Evolutionary conservation across 2,329 filamentous ascomycete genomes (phyloP), one percentile per base, ranked within the genome.

Genomic region (Penicillium sumatraense): DNA sequence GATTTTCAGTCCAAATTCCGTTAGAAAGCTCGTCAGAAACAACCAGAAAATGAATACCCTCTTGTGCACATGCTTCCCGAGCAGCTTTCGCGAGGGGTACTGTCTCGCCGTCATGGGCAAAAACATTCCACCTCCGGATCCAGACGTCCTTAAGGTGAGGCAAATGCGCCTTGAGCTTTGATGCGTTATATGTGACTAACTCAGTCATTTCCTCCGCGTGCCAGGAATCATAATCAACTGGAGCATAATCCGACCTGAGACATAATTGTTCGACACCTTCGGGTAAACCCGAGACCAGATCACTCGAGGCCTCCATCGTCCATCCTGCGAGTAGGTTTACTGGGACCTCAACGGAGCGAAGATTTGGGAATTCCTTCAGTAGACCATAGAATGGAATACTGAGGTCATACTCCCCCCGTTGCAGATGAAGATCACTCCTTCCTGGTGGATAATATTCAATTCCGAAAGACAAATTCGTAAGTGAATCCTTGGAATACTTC

Each of bases 381-480:
- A 54, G 36, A 33, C 51, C 38, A 45, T 54, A 44, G 23, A 54
- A 54, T 49, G 51, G 51, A 7, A 18, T 27, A 23, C 16, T 54
- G 27, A 54, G 51, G 16, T 50, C 38, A 11, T 36, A 16, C 36
- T 54, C 51, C 44, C 46, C 51, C 27, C 18, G 18, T n/a, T 49
- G 13, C 4, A 54, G 51, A 13, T 27, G 20, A 29, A 54, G 13
- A 21, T 49, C 40, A 45, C 38, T 26, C 20, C 18, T 44, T 20
- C 26, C 20, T 13, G 51, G 45, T 54, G 51, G 51, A 40, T 26
- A 54, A 21, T 45, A 54, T 23, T 54, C 51, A 11, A 54, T 45
- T 14, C 51, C 45, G 27, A 49, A 45, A 38, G 51, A 54, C n/a
- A 54, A 23, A 23, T 49, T 54, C 11, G 16, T 45, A 40, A 54